A percentile compares a stretch with the other conserved stretches of the same genome.
phyloP scores from a whole-genome alignment of 345 rosid species.

The Eucalyptus curtisii region DNA sequence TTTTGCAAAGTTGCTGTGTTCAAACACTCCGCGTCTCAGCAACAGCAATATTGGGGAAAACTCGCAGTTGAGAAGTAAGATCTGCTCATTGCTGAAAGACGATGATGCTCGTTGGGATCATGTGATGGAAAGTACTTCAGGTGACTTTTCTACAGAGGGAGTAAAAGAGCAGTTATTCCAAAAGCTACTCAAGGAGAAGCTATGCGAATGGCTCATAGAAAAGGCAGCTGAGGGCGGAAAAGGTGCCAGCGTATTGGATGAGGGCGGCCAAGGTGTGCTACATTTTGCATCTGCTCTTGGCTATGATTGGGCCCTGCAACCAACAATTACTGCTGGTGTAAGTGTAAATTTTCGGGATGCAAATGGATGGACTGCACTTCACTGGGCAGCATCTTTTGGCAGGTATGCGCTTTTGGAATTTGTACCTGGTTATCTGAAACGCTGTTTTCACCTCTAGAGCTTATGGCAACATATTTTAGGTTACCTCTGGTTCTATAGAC shows the following conservation, averaged over 20 bases:
- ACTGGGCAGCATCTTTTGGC: slow-evolving; percentile 97
- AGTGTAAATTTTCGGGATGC: slow-evolving; percentile 80
- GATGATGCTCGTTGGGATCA: slow-evolving; percentile 48
- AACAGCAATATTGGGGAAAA: slow-evolving; percentile 10
- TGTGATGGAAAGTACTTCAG: slow-evolving; percentile 22
- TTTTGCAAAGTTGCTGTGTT: slow-evolving; percentile 50
- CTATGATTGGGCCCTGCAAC: slow-evolving; percentile 92
- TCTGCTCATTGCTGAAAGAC: slow-evolving; percentile 53
- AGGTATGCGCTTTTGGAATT: slow-evolving; percentile 22
- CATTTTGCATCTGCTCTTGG: slow-evolving; percentile 97
- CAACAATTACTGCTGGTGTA: slow-evolving; percentile 71
- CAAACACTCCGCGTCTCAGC: slow-evolving; percentile 11
- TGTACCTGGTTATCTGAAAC: not conserved
- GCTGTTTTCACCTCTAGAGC: not conserved
- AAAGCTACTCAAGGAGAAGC: slow-evolving; percentile 67
- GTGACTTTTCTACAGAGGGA: slow-evolving; percentile 25
- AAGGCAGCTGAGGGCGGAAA: slow-evolving; percentile 77
- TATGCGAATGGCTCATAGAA: slow-evolving; percentile 71
- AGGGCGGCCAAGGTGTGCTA: slow-evolving; percentile 84
- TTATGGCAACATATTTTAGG: not conserved
- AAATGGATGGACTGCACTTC: slow-evolving; percentile 99
- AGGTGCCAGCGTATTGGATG: slow-evolving; percentile 75
- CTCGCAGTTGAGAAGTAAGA: slow-evolving; percentile 42
- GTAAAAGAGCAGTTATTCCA: slow-evolving; percentile 41
- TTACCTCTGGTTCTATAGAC: not conserved